Percentiles rank a stretch among this genome's conserved stretches.
Conservation (phyloP, 352 stramenopile species). For the Pythium coloratum region DNA sequence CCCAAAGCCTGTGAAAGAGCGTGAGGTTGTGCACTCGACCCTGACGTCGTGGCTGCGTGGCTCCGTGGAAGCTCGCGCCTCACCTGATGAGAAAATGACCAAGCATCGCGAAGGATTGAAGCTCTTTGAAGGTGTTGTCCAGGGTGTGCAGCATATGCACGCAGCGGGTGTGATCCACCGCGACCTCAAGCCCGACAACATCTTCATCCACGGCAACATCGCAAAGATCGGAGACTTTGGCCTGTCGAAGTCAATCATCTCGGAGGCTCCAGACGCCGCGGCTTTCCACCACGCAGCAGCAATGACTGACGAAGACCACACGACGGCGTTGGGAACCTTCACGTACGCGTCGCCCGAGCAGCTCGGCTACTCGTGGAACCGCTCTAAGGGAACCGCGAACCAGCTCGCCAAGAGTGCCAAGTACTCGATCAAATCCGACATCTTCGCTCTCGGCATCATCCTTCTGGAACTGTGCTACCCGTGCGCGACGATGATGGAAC, state of each 20-base stretch:
- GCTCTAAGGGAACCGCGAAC: constrained; percentile 38
- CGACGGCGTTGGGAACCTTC: constrained; percentile 78
- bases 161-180: constrained; percentile 41
- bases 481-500: constrained; percentile 86
- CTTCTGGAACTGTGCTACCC: constrained; percentile 82
- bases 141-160: constrained; percentile 79
- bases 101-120: constrained; percentile 64
- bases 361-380: constrained; percentile 62
- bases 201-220: constrained; percentile 31
- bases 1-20: not conserved
- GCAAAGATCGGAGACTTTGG: constrained; percentile 44
- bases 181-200: constrained; percentile 33
- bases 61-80: constrained; percentile 43
- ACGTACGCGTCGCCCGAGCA: constrained; percentile 88
- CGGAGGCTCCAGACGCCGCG: constrained; percentile 21
- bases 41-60: constrained; percentile 70
- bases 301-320: constrained; percentile 47
- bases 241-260: constrained; percentile 28
- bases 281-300: not conserved
- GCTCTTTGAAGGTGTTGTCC: constrained; percentile 61
- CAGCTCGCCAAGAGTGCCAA: constrained; percentile 61
- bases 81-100: constrained; percentile 30
- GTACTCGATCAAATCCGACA: constrained; percentile 85
- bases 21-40: constrained; percentile 45
- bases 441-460: constrained; percentile 83